A percentile compares a stretch with the other conserved stretches of the same genome.
Conservation (phyloP, 2,329 filamentous ascomycete genomes). For the Aschersonia sp. region DNA sequence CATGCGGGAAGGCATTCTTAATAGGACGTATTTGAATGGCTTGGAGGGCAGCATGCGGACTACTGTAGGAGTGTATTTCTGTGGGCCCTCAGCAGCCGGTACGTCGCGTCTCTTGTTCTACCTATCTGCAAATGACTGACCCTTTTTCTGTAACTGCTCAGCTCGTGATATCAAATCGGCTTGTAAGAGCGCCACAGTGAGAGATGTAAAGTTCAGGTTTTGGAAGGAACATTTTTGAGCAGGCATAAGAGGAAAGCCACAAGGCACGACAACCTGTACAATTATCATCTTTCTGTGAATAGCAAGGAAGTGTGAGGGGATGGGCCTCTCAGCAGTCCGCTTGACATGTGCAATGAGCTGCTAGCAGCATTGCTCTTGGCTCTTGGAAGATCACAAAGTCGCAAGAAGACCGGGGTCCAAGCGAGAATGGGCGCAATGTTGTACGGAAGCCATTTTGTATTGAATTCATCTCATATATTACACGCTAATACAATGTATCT, state of each 20-base stretch:
- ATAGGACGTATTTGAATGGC: slow-evolving; percentile 73
- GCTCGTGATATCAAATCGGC: slow-evolving; percentile 78
- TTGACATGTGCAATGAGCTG: too few relatives aligned
- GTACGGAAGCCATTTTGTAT: too few relatives aligned
- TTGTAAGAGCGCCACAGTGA: slow-evolving; percentile 55
- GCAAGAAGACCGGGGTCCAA: too few relatives aligned
- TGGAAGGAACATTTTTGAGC: slow-evolving; percentile 88
- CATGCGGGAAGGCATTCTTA: slow-evolving; percentile 78
- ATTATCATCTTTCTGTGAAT: not conserved
- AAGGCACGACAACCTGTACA: not conserved
- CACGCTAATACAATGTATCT: too few relatives aligned
- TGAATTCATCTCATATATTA: too few relatives aligned
- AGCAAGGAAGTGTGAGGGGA: not conserved
- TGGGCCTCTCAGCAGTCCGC: too few relatives aligned
- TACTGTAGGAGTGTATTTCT: slow-evolving; percentile 95
- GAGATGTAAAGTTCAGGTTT: slow-evolving; percentile 85
- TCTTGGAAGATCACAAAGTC: too few relatives aligned
- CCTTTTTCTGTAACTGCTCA: slow-evolving; percentile 11
- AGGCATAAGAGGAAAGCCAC: not conserved
- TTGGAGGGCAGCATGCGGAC: slow-evolving; percentile 64
- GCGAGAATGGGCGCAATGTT: too few relatives aligned
- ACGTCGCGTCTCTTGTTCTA: slow-evolving; percentile 13
- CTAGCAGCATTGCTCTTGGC: too few relatives aligned
- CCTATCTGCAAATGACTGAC: too few relatives aligned
- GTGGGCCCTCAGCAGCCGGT: slow-evolving; percentile 65